Evolutionary conservation across 345 rosid genomes (phyloP).

Genomic region (Acer negundo): DNA sequence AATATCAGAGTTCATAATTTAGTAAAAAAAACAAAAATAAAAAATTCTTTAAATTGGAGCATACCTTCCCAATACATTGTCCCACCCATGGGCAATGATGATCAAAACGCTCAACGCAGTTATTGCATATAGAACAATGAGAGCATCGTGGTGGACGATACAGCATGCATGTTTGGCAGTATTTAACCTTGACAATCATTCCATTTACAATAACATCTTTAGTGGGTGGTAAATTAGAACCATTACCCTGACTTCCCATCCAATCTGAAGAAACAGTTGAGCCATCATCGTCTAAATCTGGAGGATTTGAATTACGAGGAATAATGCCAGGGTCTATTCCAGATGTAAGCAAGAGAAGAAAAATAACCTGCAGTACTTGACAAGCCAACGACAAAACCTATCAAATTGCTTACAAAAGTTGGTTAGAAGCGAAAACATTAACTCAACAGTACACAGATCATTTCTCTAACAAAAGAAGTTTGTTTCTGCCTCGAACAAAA

Average conservation of each 20-base stretch:
- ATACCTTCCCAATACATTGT: conserved; percentile 93
- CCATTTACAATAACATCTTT: conserved; percentile 79
- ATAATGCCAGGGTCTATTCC: conserved; percentile 94
- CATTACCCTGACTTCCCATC: conserved; percentile 43
- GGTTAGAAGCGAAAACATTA: neutral
- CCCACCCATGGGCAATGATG: conserved; percentile 99
- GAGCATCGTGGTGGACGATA: conserved; percentile 96
- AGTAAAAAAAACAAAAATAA: neutral
- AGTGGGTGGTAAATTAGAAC: conserved; percentile 54
- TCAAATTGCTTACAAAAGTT: neutral
- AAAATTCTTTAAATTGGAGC: conserved; percentile 1
- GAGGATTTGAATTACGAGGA: conserved; percentile 82
- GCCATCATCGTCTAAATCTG: conserved; percentile 68
- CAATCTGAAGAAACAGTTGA: conserved; percentile 50
- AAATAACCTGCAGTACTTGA: conserved; percentile 53
- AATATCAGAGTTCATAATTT: neutral
- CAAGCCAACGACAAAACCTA: conserved; percentile 13
- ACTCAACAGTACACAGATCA: neutral
- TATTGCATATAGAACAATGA: conserved; percentile 92
- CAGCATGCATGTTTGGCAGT: conserved; percentile 90
- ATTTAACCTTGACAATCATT: conserved; percentile 64
- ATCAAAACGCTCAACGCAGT: conserved; percentile 92
- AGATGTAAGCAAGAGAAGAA: conserved; percentile 81
- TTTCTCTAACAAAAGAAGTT: neutral
- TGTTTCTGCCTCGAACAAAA: neutral